Conservation (phyloP, 495 filamentous ascomycete species). For the Xylaria palmicola region DNA sequence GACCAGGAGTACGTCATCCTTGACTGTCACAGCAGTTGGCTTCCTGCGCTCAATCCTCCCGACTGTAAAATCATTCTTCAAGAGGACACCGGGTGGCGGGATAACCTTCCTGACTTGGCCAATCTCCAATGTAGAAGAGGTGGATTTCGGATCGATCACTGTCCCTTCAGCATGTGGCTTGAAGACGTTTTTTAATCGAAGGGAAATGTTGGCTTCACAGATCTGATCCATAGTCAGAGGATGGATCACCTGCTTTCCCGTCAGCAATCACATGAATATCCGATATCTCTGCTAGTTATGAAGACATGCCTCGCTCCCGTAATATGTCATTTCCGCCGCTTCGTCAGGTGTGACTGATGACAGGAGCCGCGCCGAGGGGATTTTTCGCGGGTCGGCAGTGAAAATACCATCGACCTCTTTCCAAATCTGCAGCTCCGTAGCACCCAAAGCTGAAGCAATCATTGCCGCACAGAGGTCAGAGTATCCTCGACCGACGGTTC, state of each 20-base stretch:
- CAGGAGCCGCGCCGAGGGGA: slow-evolving; percentile 49
- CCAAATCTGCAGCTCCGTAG: slow-evolving; percentile 55
- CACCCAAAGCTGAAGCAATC: slow-evolving; percentile 46
- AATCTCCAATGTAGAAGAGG: slow-evolving; percentile 3
- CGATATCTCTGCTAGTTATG: not conserved
- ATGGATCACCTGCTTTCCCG: slow-evolving; percentile 35
- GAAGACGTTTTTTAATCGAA: slow-evolving; percentile 43
- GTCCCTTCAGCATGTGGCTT: slow-evolving; percentile 39
- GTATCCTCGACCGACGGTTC: slow-evolving; percentile 50
- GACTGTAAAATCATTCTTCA: slow-evolving; percentile 38
- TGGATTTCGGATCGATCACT: slow-evolving; percentile 33
- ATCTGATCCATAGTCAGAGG: slow-evolving; percentile 47
- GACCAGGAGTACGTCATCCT: slow-evolving; percentile 38
- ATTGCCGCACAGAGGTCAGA: slow-evolving; percentile 55
- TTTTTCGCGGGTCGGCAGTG: slow-evolving; percentile 55
- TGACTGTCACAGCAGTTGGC: slow-evolving; percentile 41
- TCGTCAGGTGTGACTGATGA: slow-evolving; percentile 51
- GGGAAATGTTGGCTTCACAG: slow-evolving; percentile 34
- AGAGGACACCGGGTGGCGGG: slow-evolving; percentile 32
- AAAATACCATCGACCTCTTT: slow-evolving; percentile 60
- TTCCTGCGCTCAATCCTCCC: slow-evolving; percentile 31
- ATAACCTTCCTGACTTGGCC: slow-evolving; percentile 9
- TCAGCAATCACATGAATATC: slow-evolving; percentile 10
- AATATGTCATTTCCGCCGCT: slow-evolving; percentile 56
- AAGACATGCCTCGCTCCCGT: slow-evolving; percentile 45